phyloP scores from a whole-genome alignment of 305 asterid species.

The Fraxinus angustifolia region DNA sequence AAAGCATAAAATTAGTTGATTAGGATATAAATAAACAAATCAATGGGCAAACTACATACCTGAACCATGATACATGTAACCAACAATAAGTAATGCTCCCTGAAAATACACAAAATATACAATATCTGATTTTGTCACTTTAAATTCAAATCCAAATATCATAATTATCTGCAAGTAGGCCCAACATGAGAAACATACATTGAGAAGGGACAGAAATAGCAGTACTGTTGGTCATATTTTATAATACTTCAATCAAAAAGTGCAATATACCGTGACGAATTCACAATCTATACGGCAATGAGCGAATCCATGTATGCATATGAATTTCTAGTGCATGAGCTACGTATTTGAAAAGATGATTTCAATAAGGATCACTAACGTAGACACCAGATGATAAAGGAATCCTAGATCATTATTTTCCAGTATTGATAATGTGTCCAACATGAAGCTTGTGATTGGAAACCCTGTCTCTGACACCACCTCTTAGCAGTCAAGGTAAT shows the following conservation, averaged over 20 bases:
- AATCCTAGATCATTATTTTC: neutral
- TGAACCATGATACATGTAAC: slow-evolving; percentile 73
- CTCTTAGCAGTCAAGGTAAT: neutral
- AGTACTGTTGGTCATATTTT: slow-evolving; percentile 4
- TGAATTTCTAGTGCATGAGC: neutral
- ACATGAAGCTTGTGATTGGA: neutral
- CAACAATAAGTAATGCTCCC: slow-evolving; percentile 86
- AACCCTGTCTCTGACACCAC: neutral
- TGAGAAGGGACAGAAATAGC: neutral
- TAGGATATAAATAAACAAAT: neutral
- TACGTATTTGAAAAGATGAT: neutral
- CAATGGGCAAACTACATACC: slow-evolving; percentile 40
- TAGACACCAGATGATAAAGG: neutral
- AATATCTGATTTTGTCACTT: no score
- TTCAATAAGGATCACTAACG: neutral
- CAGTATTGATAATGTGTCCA: neutral
- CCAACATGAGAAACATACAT: neutral
- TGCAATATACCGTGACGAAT: neutral
- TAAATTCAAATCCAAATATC: slow-evolving; percentile 11
- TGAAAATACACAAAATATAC: slow-evolving; percentile 35
- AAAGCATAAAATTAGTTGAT: neutral
- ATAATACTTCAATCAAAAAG: neutral
- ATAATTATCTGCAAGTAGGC: neutral
- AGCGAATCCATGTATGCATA: neutral
- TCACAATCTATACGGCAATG: neutral